Evolutionary conservation across 2,329 filamentous ascomycete species (phyloP).

Genomic region (Calonectria honghensis): DNA sequence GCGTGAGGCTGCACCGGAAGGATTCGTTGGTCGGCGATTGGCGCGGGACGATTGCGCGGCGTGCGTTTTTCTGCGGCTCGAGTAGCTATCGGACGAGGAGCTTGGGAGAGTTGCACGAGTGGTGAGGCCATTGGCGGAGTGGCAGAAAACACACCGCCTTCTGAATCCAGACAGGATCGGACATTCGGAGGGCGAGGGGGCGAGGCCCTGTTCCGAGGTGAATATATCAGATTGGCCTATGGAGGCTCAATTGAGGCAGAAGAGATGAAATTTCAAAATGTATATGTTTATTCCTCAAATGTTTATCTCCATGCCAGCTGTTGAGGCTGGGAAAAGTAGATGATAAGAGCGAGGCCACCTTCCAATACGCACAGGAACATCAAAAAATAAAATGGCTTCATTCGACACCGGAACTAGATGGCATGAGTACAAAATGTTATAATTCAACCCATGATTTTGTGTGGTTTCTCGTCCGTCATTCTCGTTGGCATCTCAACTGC

Average conservation of each 20-base stretch:
- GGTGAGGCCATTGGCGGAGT: conserved; percentile 49
- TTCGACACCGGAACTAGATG: background rate
- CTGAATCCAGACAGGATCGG: conserved; percentile 20
- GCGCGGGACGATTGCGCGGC: conserved; percentile 27
- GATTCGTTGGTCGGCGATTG: conserved; percentile 29
- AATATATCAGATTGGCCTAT: background rate
- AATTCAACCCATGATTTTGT: background rate
- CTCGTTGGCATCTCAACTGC: background rate
- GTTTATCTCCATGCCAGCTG: background rate
- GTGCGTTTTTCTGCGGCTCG: conserved; percentile 34
- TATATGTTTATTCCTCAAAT: too few species aligned
- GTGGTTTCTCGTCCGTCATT: background rate
- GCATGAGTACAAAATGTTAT: background rate
- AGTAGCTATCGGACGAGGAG: conserved; percentile 50
- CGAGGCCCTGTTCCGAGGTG: conserved; percentile 4
- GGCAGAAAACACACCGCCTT: conserved; percentile 54
- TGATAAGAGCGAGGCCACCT: background rate
- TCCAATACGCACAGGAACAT: background rate
- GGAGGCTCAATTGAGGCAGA: too few species aligned
- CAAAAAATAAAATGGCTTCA: background rate
- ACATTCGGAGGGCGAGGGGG: conserved; percentile 3
- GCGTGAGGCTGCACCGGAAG: background rate
- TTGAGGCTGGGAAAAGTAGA: background rate
- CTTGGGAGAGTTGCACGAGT: conserved; percentile 47
- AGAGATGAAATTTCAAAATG: background rate